These are phyloP conservation scores for Streptanthus diversifolius DNA, from an alignment of 345 rosid species.

Conservation along the genomic window DNA sequence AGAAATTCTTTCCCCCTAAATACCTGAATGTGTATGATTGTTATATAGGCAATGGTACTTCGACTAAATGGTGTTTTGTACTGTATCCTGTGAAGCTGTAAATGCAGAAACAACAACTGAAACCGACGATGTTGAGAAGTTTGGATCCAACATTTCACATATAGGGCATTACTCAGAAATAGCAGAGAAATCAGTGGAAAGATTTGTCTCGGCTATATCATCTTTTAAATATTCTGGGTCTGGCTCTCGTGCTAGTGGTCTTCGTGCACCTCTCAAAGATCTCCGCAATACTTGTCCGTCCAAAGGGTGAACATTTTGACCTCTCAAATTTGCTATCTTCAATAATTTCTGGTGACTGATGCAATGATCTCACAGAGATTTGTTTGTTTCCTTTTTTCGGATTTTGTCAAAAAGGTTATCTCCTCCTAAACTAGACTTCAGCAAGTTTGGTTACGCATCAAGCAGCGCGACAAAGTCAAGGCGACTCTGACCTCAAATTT, in stretches of 20 bases:
- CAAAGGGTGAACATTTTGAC: slow-evolving; percentile 44
- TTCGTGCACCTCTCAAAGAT: slow-evolving; percentile 82
- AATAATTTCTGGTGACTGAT: slow-evolving; percentile 1
- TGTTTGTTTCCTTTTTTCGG: slow-evolving; percentile 1
- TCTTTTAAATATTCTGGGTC: slow-evolving; percentile 55
- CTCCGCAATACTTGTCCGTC: slow-evolving; percentile 42
- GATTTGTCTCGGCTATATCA: slow-evolving; percentile 64
- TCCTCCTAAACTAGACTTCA: slow-evolving; percentile 42
- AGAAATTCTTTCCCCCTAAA: not conserved
- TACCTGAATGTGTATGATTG: not conserved
- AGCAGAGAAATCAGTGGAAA: slow-evolving; percentile 87
- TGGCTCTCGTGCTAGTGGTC: slow-evolving; percentile 94
- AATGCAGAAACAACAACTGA: slow-evolving; percentile 31
- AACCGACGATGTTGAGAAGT: slow-evolving; percentile 41
- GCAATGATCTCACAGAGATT: not conserved
- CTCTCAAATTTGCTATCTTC: not conserved
- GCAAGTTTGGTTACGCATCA: slow-evolving; percentile 58
- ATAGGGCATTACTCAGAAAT: slow-evolving; percentile 57
- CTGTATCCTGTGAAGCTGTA: slow-evolving; percentile 30
- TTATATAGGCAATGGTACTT: not conserved
- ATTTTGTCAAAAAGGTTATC: slow-evolving; percentile 34
- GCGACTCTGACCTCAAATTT: slow-evolving; percentile 38
- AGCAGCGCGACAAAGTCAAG: slow-evolving; percentile 27
- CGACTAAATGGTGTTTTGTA: not conserved
- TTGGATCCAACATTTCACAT: slow-evolving; percentile 80